These are phyloP conservation scores for Echeveria elegans DNA, from an alignment of 164 flowering plant genomes.

Conservation along the genomic window DNA sequence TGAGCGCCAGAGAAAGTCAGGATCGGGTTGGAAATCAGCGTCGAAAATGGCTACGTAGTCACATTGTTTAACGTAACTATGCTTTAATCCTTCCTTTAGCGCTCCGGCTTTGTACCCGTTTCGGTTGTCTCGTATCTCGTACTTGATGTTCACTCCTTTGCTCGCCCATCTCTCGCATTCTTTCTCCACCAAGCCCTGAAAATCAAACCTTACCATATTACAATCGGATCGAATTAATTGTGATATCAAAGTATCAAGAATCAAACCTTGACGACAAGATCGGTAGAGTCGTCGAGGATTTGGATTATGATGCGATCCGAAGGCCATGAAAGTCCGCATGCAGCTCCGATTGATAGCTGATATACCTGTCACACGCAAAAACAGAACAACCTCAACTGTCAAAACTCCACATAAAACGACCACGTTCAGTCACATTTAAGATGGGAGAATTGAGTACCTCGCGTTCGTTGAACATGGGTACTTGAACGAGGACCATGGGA, in stretches of 20 bases:
- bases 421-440: background rate
- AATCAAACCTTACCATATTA: background rate
- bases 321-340: slow-evolving; percentile 86
- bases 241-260: background rate
- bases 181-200: slow-evolving; percentile 50
- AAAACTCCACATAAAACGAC: background rate
- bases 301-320: slow-evolving; percentile 74
- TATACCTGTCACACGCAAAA: slow-evolving; percentile 52
- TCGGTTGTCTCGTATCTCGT: slow-evolving; percentile 8
- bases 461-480: slow-evolving; percentile 7
- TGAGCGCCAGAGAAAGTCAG: slow-evolving; percentile 67
- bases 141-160: slow-evolving; percentile 35
- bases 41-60: slow-evolving; percentile 38
- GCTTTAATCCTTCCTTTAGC: slow-evolving; percentile 79
- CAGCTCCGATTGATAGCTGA: slow-evolving; percentile 85
- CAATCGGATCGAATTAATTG: background rate
- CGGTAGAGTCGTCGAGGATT: slow-evolving; percentile 92
- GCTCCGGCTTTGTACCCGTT: slow-evolving; percentile 95
- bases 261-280: slow-evolving; percentile 57
- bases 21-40: slow-evolving; percentile 90
- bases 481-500: slow-evolving; percentile 10
- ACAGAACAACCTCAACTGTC: background rate
- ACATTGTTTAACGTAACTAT: slow-evolving; percentile 59
- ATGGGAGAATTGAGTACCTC: slow-evolving; percentile 1
- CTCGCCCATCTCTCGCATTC: slow-evolving; percentile 79